These are phyloP conservation scores for Cyclotella atomus DNA, from an alignment of 108 stramenopile species.

Conservation along the genomic window DNA sequence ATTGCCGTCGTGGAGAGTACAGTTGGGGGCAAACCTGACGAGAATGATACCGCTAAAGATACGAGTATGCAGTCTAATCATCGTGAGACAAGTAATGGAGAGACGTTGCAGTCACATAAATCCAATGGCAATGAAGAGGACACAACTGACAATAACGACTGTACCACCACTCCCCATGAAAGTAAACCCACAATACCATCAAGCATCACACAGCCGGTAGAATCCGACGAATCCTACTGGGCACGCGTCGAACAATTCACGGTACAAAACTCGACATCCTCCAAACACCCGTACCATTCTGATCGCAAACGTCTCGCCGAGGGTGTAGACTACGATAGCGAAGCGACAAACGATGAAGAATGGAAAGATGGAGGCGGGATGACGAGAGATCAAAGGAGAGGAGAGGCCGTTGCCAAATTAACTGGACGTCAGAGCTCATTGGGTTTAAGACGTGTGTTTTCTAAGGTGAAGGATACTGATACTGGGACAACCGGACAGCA, in stretches of 20 bases:
- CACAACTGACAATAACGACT: not conserved
- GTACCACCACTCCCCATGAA: not conserved
- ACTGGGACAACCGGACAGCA: not conserved
- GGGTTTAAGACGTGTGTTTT: constrained; percentile 34
- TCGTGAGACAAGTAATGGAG: too few relatives aligned
- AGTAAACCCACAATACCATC: too few relatives aligned
- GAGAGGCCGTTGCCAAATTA: constrained; percentile 40
- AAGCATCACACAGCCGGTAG: too few relatives aligned
- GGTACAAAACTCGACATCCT: not conserved
- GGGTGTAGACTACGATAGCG: constrained; percentile 23
- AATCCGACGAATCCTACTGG: constrained; percentile 30
- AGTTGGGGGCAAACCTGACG: not conserved
- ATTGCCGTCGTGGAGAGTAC: constrained; percentile 34
- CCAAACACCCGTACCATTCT: not conserved
- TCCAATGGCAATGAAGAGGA: too few relatives aligned
- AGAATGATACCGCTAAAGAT: too few relatives aligned
- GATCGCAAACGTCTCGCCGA: not conserved
- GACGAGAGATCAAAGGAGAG: constrained; percentile 34
- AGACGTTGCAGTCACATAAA: not conserved
- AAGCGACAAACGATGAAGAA: constrained; percentile 38
- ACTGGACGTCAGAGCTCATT: constrained; percentile 19
- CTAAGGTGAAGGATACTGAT: not conserved
- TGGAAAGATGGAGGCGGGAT: constrained; percentile 30
- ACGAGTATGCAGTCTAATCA: too few relatives aligned
- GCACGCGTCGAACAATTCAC: constrained; percentile 16